Evolutionary conservation across 805 yeast genomes (phyloP), one percentile per base, ranked within the genome.

Genomic region (Yarrowia keelungensis): DNA sequence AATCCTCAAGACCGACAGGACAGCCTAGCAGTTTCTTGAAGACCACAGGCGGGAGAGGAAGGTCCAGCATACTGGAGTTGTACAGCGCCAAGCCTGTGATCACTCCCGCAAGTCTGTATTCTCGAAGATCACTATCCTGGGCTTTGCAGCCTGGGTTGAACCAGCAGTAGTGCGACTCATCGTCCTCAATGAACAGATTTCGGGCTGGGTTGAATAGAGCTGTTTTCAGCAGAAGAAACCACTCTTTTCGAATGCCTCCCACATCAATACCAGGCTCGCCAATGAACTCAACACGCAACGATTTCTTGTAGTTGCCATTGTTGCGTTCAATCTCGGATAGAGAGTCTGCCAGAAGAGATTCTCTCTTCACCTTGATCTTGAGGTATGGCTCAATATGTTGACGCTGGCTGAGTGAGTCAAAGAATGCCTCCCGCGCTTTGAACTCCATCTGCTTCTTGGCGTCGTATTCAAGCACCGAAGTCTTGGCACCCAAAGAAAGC

Each of bases 181-280:
- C 90, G 51, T 87, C 85, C 72, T 86, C 85, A 9, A 79, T 75
- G 70, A 95, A 88, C 76, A 92, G 81, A 0, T 91, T 92, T 41
- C 87, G 85, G 58, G 81, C 80, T 1, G 92, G 89, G 73, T 84
- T 85, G 75, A 93, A 90, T 1, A 94, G 76, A 35, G 89, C 88
- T 69, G 85, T 85, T 1, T 90, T 87, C 47, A 95, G 79, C 47
- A 93, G 78, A 59, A 87, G 81, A 77, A 95, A 93, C 99, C 99
- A 94, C 75, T 94, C 99, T 75, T 92, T 93, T 73, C 89, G 86
- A 69, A 94, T 82, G 0, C 99, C 99, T 1, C 99, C 98, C 0
- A 92, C 98, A 79, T 94, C 99, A 26, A 94, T 85, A 0, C 98
- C 99, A 0, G 93, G 96, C 75, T 94, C 99, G 70, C 88, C 88